phyloP scores from a whole-genome alignment of 352 stramenopile species.

The Phytopythium oedochilum region DNA sequence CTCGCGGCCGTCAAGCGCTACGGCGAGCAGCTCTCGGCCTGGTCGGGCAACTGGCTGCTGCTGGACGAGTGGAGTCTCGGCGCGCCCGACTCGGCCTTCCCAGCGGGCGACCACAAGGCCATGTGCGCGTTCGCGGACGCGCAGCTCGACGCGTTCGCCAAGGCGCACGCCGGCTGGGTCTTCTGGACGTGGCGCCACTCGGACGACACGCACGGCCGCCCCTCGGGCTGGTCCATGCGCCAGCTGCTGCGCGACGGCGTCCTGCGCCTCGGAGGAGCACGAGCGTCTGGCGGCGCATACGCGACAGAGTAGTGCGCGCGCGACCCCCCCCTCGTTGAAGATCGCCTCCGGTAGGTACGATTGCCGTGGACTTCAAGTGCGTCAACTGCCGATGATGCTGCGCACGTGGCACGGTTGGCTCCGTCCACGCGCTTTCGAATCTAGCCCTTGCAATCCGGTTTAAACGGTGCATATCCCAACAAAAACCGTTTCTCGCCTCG shows the following conservation, averaged over 20 bases:
- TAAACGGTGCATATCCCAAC: too few species aligned
- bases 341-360: too few species aligned
- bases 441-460: too few species aligned
- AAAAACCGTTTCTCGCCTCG: too few species aligned
- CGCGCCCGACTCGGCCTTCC: constrained; percentile 51
- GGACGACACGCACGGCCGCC: constrained; percentile 49
- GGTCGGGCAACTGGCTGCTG: constrained; percentile 69
- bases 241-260: constrained; percentile 75
- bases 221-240: constrained; percentile 72
- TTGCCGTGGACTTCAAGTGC: not conserved
- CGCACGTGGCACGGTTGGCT: not conserved
- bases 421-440: not conserved
- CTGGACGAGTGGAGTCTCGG: constrained; percentile 85
- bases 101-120: constrained; percentile 30
- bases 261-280: constrained; percentile 20
- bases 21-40: constrained; percentile 44
- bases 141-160: constrained; percentile 49
- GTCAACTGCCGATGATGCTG: not conserved
- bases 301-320: too few species aligned
- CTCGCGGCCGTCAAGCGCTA: constrained; percentile 52
- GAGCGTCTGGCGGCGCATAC: too few species aligned
- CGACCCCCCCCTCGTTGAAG: not conserved
- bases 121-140: constrained; percentile 50
- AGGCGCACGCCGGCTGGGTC: constrained; percentile 74
- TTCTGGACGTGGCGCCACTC: constrained; percentile 86